These are phyloP conservation scores for Strigomonas galati DNA, from an alignment of 208 protist species.

Conservation along the genomic window DNA sequence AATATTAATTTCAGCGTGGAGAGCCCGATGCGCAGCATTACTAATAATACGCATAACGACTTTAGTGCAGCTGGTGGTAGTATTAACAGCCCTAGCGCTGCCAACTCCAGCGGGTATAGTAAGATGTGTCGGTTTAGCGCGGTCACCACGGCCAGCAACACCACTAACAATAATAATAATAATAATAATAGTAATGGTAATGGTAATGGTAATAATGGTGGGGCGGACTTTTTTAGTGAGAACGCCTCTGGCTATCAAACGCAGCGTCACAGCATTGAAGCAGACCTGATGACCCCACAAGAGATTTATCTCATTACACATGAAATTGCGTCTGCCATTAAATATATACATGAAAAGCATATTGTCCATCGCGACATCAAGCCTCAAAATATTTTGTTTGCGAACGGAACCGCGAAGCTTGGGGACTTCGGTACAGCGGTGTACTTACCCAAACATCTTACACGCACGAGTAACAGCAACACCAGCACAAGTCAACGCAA, in stretches of 20 bases:
- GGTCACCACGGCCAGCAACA: not conserved
- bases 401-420: conserved; percentile 69
- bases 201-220: not conserved
- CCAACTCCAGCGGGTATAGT: too few relatives aligned
- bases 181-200: conserved; percentile 1
- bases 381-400: conserved; percentile 77
- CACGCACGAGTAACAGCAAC: not conserved
- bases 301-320: conserved; percentile 65
- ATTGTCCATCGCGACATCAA: conserved; percentile 88
- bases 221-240: conserved; percentile 5
- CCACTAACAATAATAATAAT: not conserved
- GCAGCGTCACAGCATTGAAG: conserved; percentile 1
- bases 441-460: not conserved
- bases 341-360: conserved; percentile 59
- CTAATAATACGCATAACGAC: too few relatives aligned
- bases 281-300: conserved; percentile 16
- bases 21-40: too few relatives aligned
- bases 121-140: too few relatives aligned
- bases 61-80: too few relatives aligned
- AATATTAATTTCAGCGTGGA: not conserved
- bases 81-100: too few relatives aligned
- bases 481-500: too few relatives aligned
- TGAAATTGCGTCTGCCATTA: conserved; percentile 63
- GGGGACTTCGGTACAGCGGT: conserved; percentile 76
- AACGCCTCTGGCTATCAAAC: conserved; percentile 2